Evolutionary conservation across 2,329 filamentous ascomycete species (phyloP).

Genomic region (Colletotrichum cordylinicola): DNA sequence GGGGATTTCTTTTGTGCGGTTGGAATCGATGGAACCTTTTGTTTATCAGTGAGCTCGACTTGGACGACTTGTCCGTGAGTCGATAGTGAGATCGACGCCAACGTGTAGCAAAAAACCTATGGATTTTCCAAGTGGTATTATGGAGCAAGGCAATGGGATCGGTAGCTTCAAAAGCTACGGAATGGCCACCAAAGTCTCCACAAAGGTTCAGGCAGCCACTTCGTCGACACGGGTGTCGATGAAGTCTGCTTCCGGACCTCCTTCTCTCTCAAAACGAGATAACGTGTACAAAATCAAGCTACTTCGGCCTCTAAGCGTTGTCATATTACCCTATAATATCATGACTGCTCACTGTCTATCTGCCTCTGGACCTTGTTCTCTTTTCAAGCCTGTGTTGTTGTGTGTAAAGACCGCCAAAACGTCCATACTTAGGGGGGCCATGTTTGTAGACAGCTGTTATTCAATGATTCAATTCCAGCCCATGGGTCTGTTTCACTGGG

Average conservation of each 20-base stretch:
- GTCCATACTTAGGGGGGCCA: no score
- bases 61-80: background rate
- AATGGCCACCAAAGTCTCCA: background rate
- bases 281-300: rapidly evolving
- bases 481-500: no score
- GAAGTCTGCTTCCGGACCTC: background rate
- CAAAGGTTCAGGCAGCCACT: background rate
- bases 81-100: background rate
- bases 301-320: background rate
- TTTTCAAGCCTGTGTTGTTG: no score
- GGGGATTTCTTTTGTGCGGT: background rate
- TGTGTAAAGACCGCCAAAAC: no score
- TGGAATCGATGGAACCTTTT: background rate
- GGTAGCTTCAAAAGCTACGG: background rate
- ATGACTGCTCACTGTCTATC: background rate
- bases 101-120: background rate
- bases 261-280: background rate
- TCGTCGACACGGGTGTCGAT: background rate
- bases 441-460: no score
- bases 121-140: background rate
- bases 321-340: background rate
- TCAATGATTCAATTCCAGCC: no score
- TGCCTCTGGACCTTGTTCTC: background rate
- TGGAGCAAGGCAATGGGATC: background rate
- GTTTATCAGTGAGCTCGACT: background rate